Base-by-base conservation (phyloP, 768 basidiomycete genomes). In the Sporobolomyces phaffii region DNA sequence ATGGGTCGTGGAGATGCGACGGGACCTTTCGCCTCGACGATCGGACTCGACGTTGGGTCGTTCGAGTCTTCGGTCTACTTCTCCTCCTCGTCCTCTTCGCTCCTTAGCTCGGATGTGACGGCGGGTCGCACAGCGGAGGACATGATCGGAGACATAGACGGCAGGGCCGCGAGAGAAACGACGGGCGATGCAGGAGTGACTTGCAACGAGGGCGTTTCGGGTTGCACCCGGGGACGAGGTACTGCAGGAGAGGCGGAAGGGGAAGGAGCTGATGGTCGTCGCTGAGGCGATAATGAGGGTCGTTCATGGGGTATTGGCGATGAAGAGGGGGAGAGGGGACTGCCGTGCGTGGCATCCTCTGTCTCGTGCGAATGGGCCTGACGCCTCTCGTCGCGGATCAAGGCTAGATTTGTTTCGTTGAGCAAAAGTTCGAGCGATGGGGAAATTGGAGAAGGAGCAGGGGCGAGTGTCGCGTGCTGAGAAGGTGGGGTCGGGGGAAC, bases 381-480 rank as follows among this genome's bases (percentile, higher is more conserved):
- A 38, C 17, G 10, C 17, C 38, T 9, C 38, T 38, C 38, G 38
- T 17, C 38, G 38, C 9, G 38, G 38, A 9, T 9, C 38, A 29
- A 33, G 20, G 60, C 38, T 51, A 31, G 50, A 45, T 28, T 43
- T 31, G 61, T 43, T 29, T 33, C 41, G 29, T 36, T 33, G 15
- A 54, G 49, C 15, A 56, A 31, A 24, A 56, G 40, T 29, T 43
- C 54, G 40, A 56, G 54, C 2, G 54, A 56, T 2, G 54, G 54
- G 2, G 54, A 56, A 15, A 56, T 40, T 7, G 8, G 5, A 20
- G 53, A 54, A 22, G 52, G 52, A n/a, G 52, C 52, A 38, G 28
- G 41, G 4, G 54, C 54, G 54, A 43, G 38, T 6, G 40, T 28
- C 24, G 54, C 28, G 22, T 38, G 54, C 33, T 56, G 54, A 11